A percentile compares a stretch with the other conserved stretches of the same genome.
These are phyloP conservation scores for Xanthoparmelia taractica DNA, from an alignment of 495 filamentous ascomycete species.

Conservation along the genomic window DNA sequence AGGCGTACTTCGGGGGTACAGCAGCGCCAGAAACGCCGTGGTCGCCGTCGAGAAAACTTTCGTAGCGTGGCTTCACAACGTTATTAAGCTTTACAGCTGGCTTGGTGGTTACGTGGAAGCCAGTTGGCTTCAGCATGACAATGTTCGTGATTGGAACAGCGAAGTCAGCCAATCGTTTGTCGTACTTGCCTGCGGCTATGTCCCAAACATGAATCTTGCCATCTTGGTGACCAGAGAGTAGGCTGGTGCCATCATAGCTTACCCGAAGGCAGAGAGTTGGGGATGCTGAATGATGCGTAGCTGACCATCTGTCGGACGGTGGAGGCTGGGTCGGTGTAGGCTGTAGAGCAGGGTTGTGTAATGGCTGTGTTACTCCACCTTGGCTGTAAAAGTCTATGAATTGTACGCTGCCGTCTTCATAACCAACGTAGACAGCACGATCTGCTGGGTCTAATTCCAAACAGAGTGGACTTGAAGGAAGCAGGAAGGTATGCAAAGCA, in stretches of 20 bases:
- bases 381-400: conserved; percentile 67
- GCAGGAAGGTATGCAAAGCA: conserved; percentile 68
- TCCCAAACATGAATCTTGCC: conserved; percentile 79
- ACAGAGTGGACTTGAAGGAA: conserved; percentile 62
- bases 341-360: conserved; percentile 49
- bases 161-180: conserved; percentile 55
- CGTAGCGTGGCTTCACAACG: conserved; percentile 65
- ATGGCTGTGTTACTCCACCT: conserved; percentile 41
- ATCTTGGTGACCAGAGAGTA: conserved; percentile 73
- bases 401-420: conserved; percentile 77
- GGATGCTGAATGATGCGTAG: conserved; percentile 52
- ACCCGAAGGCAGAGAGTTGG: conserved; percentile 54
- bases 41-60: conserved; percentile 37
- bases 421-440: conserved; percentile 71
- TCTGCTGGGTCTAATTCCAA: conserved; percentile 75
- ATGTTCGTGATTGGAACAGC: conserved; percentile 76
- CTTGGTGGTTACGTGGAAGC: conserved; percentile 40
- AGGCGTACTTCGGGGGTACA: conserved; percentile 58
- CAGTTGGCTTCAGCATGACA: conserved; percentile 53
- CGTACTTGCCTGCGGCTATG: conserved; percentile 55
- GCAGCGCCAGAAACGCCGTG: conserved; percentile 40
- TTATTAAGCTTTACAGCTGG: conserved; percentile 45
- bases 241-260: conserved; percentile 71
- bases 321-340: conserved; percentile 52
- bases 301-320: conserved; percentile 50